Conservation (phyloP, 306 rosid species). For the Vicia faba region DNA sequence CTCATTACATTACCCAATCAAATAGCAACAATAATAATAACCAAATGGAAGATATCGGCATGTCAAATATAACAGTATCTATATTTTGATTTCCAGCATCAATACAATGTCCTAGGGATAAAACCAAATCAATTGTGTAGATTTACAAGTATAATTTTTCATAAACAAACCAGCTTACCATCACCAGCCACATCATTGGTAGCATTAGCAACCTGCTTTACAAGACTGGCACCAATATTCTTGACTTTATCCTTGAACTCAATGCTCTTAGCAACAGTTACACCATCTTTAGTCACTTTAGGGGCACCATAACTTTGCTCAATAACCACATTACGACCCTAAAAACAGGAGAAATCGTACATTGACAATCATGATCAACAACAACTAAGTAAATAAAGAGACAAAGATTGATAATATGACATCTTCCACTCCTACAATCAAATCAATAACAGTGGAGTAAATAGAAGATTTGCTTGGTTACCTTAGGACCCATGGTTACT, state of each 20-base stretch:
- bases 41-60: not conserved
- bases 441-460: too few species aligned
- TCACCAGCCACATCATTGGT: constrained; percentile 94
- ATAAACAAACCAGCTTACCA: constrained; percentile 54
- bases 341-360: constrained; percentile 30
- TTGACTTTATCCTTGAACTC: constrained; percentile 89
- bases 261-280: constrained; percentile 91
- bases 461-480: constrained; percentile 14
- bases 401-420: not conserved
- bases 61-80: not conserved
- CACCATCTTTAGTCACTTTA: constrained; percentile 95
- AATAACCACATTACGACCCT: constrained; percentile 93
- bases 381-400: not conserved
- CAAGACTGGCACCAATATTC: constrained; percentile 94
- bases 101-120: not conserved
- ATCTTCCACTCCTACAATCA: constrained; percentile 9
- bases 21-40: not conserved
- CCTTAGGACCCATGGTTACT: constrained; percentile 99
- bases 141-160: not conserved
- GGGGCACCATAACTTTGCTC: constrained; percentile 96
- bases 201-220: constrained; percentile 97
- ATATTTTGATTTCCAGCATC: not conserved
- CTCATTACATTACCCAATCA: constrained; percentile 11
- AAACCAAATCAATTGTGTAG: not conserved
- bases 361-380: constrained; percentile 17